A percentile compares a stretch with the other conserved stretches of the same genome.
phyloP scores from a whole-genome alignment of 768 basidiomycete species.

The Xerocomus potaroensis region DNA sequence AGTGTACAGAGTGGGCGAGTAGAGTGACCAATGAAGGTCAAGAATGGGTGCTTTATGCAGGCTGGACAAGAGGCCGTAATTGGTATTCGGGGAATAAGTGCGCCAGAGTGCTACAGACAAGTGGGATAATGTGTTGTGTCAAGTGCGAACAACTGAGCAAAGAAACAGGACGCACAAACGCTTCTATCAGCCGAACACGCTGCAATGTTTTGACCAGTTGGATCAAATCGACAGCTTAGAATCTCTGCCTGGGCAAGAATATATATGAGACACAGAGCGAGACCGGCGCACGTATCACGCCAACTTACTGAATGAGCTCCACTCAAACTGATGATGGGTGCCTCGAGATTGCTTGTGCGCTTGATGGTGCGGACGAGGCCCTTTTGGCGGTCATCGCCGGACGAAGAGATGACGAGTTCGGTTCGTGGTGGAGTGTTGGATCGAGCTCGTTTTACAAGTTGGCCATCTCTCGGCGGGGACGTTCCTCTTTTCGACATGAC shows the following conservation, averaged over 20 bases:
- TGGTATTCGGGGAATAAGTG: constrained; percentile 88
- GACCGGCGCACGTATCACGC: no score
- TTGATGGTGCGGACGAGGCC: constrained; percentile 81
- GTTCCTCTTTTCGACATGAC: constrained; percentile 69
- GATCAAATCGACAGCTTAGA: constrained; percentile 88
- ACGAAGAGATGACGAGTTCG: constrained; percentile 75
- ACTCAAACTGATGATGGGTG: constrained; percentile 87
- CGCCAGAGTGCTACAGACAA: constrained; percentile 69
- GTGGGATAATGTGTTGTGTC: background rate
- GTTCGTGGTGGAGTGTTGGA: constrained; percentile 49
- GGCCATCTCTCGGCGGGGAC: constrained; percentile 50
- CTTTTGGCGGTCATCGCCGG: constrained; percentile 67
- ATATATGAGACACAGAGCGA: background rate
- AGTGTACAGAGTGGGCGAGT: constrained; percentile 68
- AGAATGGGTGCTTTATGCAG: constrained; percentile 89
- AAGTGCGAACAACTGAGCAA: background rate
- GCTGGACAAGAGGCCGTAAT: constrained; percentile 82
- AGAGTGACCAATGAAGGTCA: constrained; percentile 88
- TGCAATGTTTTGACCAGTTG: constrained; percentile 90
- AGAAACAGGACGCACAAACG: constrained; percentile 61
- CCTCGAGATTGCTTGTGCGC: constrained; percentile 89
- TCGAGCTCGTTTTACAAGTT: constrained; percentile 60
- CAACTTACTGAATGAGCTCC: constrained; percentile 79
- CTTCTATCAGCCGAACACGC: constrained; percentile 88
- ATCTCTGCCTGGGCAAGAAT: constrained; percentile 64